Base-by-base conservation (phyloP, 805 yeast species). In the Candida ulmi region DNA sequence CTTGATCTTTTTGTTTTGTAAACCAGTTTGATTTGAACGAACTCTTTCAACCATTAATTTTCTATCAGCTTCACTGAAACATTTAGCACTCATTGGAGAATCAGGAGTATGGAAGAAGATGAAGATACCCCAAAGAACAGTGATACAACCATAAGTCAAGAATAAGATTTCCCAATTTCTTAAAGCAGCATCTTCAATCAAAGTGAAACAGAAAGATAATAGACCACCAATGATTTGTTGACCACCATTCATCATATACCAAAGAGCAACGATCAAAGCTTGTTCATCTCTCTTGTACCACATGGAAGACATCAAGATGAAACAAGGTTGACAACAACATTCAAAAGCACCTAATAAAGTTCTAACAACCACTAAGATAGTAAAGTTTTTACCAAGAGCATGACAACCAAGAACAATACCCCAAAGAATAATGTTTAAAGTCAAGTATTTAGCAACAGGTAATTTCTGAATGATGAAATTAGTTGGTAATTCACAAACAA, bases 141-240 rank as follows among this genome's bases (percentile, higher is more conserved):
- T 76, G 17, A 72, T 50, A 7, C 72, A 38, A 11, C 81, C 83
- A 47, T 75, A 68, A 11, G 71, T 63, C 25, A 76, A 53, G 53
- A 72, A 76, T 54, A 75, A 65, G 33, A 75, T 71, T 55, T 73
- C 76, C 80, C 80, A 76, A 11, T 76, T 66, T 11, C 60, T 48
- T 34, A 73, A 62, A 9, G 40, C 38, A 17, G 63, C 62, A 21
- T 60, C 61, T 34, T 55, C 52, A 73, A 40, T 40, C 28, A 40
- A 34, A 33, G 43, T 40, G 27, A 40, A 40, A 2, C 69, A 75
- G 51, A 63, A 74, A 0, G 72, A 64, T 17, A 67, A 57, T 21
- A 66, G 41, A 15, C 71, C 70, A 40, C 72, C 71, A 23, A 65
- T 48, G 8, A 66, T 58, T 38, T 63, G 65, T 33, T 67, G 71